phyloP scores from a whole-genome alignment of 805 yeast species.

The Spathaspora arborariae region DNA sequence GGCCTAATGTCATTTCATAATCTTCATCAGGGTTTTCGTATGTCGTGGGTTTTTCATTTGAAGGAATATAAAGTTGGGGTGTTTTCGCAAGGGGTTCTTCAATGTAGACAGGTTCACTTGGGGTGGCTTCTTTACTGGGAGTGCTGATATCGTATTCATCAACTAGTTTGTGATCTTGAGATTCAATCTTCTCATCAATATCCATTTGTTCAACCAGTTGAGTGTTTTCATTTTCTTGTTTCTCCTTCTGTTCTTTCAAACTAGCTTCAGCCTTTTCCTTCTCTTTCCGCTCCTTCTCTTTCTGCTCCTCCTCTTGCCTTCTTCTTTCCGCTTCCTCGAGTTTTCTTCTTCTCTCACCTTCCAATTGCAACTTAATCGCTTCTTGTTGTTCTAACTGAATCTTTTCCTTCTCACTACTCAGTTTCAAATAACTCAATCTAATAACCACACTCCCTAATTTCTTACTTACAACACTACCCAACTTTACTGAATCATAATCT shows the following conservation, averaged over 20 bases:
- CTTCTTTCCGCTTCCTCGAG: slow-evolving; percentile 1
- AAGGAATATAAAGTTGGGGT: slow-evolving; percentile 21
- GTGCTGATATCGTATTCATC: not conserved
- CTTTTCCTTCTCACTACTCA: slow-evolving; percentile 8
- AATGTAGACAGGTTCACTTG: not conserved
- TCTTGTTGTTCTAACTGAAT: slow-evolving; percentile 19
- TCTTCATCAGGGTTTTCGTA: slow-evolving; percentile 43
- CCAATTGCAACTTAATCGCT: slow-evolving; percentile 15
- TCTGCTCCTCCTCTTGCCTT: slow-evolving; percentile 6
- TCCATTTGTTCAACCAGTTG: not conserved
- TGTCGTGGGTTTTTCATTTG: slow-evolving; percentile 2
- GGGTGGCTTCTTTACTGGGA: not conserved
- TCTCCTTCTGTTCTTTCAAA: not conserved
- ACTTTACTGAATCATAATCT: slow-evolving; percentile 8
- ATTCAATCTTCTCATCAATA: not conserved
- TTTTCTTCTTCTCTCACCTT: slow-evolving; percentile 10
- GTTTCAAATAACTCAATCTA: slow-evolving; percentile 17
- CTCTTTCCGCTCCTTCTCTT: not conserved
- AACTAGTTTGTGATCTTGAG: not conserved
- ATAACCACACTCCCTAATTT: slow-evolving; percentile 20
- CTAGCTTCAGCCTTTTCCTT: not conserved
- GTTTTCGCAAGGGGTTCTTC: slow-evolving; percentile 9
- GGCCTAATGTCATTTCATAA: slow-evolving; percentile 35
- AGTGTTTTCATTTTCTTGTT: slow-evolving; percentile 3
- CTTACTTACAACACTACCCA: slow-evolving; percentile 18